Conservation (phyloP, 495 filamentous ascomycete genomes). For the Saxophila tyrrhenica region DNA sequence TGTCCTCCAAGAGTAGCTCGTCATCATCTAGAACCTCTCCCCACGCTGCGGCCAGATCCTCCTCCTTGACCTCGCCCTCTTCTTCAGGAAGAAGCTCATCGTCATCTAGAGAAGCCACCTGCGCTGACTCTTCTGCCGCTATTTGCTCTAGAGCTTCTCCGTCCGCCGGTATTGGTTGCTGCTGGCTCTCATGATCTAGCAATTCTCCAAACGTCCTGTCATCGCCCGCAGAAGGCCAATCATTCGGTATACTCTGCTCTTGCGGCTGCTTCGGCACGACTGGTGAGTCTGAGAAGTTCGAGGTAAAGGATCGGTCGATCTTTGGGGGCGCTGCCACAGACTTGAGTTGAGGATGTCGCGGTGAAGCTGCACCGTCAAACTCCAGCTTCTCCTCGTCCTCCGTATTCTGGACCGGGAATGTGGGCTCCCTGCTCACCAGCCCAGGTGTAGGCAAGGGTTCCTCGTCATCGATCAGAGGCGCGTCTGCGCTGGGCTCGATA, state of each 20-base stretch:
- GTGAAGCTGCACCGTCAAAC: constrained; percentile 1
- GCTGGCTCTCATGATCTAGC: constrained; percentile 4
- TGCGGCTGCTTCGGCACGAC: neutral
- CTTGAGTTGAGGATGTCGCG: neutral
- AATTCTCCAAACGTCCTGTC: constrained; percentile 19
- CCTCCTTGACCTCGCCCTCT: constrained; percentile 27
- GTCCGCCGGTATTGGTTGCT: neutral
- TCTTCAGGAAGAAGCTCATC: neutral
- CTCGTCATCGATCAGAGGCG: constrained; percentile 19
- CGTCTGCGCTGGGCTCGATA: constrained; percentile 11
- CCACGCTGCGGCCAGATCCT: constrained; percentile 72
- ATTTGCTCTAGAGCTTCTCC: neutral
- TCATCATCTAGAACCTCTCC: constrained; percentile 68
- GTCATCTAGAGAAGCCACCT: neutral
- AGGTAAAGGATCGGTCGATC: constrained; percentile 18
- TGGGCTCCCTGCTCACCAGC: neutral
- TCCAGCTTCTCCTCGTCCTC: neutral
- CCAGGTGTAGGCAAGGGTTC: constrained; percentile 5
- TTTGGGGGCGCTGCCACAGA: constrained; percentile 1
- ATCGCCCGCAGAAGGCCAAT: constrained; percentile 8
- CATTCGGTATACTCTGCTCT: neutral
- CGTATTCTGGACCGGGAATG: neutral
- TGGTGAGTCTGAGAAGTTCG: constrained; percentile 12
- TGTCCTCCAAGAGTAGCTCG: constrained; percentile 55
- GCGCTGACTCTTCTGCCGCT: neutral